phyloP scores from a whole-genome alignment of 2,329 filamentous ascomycete genomes.

The Cadophora luteo-olivacea region DNA sequence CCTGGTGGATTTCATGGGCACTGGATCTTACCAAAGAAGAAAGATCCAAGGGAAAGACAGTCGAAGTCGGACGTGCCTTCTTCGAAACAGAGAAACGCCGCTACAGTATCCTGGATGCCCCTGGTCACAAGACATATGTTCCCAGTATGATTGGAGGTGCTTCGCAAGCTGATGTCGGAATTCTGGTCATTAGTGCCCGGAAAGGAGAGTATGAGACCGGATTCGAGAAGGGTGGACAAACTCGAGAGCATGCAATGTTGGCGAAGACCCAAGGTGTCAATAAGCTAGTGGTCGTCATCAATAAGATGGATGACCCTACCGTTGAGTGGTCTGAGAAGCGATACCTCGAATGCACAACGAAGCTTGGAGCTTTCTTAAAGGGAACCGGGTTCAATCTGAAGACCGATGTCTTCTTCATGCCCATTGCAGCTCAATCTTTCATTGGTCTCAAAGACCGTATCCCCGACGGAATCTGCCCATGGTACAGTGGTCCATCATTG shows the following conservation, averaged over 20 bases:
- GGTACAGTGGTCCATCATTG: conserved; percentile 89
- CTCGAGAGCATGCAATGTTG: conserved; percentile 95
- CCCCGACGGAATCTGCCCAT: conserved; percentile 75
- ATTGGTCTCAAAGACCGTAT: conserved; percentile 89
- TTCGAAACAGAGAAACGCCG: conserved; percentile 96
- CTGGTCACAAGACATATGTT: conserved; percentile 97
- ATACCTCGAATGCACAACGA: conserved; percentile 91
- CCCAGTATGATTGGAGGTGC: conserved; percentile 98
- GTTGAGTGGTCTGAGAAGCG: conserved; percentile 95
- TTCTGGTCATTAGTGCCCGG: conserved; percentile 93
- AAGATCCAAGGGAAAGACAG: conserved; percentile 94
- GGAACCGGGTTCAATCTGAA: conserved; percentile 93
- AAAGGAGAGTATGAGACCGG: conserved; percentile 99
- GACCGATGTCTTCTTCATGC: conserved; percentile 94
- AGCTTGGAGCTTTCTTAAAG: conserved; percentile 87
- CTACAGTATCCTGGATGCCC: conserved; percentile 96
- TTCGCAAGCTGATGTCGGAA: conserved; percentile 91
- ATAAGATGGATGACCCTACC: conserved; percentile 99
- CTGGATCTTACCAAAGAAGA: conserved; percentile 98
- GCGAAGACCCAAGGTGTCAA: conserved; percentile 98
- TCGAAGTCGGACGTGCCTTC: conserved; percentile 93
- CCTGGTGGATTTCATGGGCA: conserved; percentile 99
- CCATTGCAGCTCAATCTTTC: conserved; percentile 87
- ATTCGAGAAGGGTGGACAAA: conserved; percentile 96
- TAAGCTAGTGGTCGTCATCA: conserved; percentile 92